Evolutionary conservation across 208 protist genomes (phyloP).

Genomic region (Acanthamoeba culbertsoni): DNA sequence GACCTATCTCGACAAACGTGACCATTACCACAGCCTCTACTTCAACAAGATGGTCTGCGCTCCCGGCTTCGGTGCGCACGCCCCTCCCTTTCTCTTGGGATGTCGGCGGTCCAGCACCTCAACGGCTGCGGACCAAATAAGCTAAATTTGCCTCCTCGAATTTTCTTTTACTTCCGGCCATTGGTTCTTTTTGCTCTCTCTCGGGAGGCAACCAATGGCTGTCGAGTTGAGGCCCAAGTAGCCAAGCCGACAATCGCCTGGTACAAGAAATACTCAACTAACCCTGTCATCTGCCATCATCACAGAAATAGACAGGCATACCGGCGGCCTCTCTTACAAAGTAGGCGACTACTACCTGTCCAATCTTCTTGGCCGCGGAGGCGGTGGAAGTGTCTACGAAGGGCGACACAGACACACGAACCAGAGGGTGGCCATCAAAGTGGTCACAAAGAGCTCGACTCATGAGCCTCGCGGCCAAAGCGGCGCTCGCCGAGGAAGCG

Average conservation of each 20-base stretch:
- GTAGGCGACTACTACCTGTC: conserved; percentile 42
- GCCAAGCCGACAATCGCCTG: too few species aligned
- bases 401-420: conserved; percentile 5
- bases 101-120: too few species aligned
- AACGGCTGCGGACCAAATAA: too few species aligned
- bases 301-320: background rate
- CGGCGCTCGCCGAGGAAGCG: background rate
- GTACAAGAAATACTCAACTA: too few species aligned
- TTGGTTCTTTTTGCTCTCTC: too few species aligned
- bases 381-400: background rate
- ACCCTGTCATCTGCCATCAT: too few species aligned
- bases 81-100: background rate
- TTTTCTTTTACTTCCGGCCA: too few species aligned
- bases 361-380: background rate
- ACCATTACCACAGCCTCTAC: conserved; percentile 26
- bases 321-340: background rate
- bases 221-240: too few species aligned
- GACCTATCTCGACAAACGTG: conserved; percentile 1
- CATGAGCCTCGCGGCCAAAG: background rate
- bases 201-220: too few species aligned
- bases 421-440: background rate
- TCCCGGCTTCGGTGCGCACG: background rate
- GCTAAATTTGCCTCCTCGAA: too few species aligned
- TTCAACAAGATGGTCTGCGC: conserved; percentile 43
- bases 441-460: background rate